Conservation (phyloP, 495 filamentous ascomycete species). For the Schizothecium vesticola region DNA sequence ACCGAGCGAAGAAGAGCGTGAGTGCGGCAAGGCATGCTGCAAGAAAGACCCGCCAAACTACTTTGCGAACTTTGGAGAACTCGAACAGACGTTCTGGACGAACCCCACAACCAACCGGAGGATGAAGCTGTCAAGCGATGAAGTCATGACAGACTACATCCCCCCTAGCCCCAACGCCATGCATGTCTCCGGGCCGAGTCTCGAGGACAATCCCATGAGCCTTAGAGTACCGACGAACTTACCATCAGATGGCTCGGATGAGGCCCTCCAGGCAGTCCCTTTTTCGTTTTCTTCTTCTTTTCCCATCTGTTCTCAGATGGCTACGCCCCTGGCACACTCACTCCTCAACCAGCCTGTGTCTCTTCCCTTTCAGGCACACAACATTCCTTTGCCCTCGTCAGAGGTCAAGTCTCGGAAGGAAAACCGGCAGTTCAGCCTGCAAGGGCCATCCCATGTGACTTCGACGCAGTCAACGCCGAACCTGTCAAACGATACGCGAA, state of each 20-base stretch:
- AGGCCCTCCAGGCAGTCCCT: constrained; percentile 7
- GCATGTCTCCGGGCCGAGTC: constrained; percentile 27
- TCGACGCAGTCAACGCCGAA: constrained; percentile 14
- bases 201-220: constrained; percentile 28
- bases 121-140: constrained; percentile 30
- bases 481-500: constrained; percentile 26
- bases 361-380: constrained; percentile 26
- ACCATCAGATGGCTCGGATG: constrained; percentile 20
- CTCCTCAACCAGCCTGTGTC: constrained; percentile 41
- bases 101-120: constrained; percentile 11
- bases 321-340: constrained; percentile 37
- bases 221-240: constrained; percentile 40
- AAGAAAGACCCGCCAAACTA: neutral
- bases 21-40: neutral
- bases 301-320: constrained; percentile 29
- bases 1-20: neutral
- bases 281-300: constrained; percentile 7
- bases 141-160: constrained; percentile 39
- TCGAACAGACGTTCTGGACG: constrained; percentile 15
- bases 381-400: constrained; percentile 24
- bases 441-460: constrained; percentile 3
- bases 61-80: constrained; percentile 1
- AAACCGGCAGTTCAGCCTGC: constrained; percentile 21
- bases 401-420: constrained; percentile 40
- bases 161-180: constrained; percentile 21